Percentiles rank a stretch among this genome's conserved stretches.
Conservation (phyloP, 805 yeast genomes). For the Blastobotrys parvus region DNA sequence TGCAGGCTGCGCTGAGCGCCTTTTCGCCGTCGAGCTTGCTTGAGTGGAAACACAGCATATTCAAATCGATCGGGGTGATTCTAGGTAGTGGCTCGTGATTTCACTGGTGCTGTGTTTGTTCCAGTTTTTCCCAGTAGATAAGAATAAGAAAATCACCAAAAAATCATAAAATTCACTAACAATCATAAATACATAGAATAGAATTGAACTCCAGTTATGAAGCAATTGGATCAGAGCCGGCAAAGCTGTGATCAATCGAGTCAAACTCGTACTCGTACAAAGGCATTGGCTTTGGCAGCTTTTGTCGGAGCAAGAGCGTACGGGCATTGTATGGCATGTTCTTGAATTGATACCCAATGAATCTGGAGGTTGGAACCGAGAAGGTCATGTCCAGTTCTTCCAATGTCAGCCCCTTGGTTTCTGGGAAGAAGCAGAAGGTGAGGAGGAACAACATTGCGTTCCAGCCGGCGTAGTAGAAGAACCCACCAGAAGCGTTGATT, state of each 20-base stretch:
- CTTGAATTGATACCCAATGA: slow-evolving; percentile 42
- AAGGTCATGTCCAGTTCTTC: slow-evolving; percentile 74
- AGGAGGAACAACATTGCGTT: slow-evolving; percentile 65
- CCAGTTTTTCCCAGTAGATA: too few relatives aligned
- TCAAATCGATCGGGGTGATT: too few relatives aligned
- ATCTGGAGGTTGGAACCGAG: slow-evolving; percentile 43
- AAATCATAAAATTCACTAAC: too few relatives aligned
- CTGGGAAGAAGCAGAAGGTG: slow-evolving; percentile 46
- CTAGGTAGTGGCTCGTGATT: too few relatives aligned
- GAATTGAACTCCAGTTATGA: too few relatives aligned
- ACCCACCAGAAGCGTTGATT: slow-evolving; percentile 76
- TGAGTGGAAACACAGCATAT: too few relatives aligned
- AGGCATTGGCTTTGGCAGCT: slow-evolving; percentile 3
- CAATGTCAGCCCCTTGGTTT: slow-evolving; percentile 60
- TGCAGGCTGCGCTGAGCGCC: too few relatives aligned
- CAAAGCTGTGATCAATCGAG: neutral
- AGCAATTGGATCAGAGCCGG: too few relatives aligned
- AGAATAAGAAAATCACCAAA: too few relatives aligned
- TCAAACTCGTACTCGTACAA: neutral
- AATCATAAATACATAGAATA: too few relatives aligned
- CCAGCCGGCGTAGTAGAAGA: slow-evolving; percentile 86
- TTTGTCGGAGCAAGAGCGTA: slow-evolving; percentile 15
- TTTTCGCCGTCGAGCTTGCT: too few relatives aligned
- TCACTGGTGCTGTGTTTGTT: too few relatives aligned
- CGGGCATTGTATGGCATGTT: slow-evolving; percentile 20